Evolutionary conservation across 2,329 filamentous ascomycete genomes (phyloP), one percentile per base, ranked within the genome.

Genomic region (Malbranchea zuffiana): DNA sequence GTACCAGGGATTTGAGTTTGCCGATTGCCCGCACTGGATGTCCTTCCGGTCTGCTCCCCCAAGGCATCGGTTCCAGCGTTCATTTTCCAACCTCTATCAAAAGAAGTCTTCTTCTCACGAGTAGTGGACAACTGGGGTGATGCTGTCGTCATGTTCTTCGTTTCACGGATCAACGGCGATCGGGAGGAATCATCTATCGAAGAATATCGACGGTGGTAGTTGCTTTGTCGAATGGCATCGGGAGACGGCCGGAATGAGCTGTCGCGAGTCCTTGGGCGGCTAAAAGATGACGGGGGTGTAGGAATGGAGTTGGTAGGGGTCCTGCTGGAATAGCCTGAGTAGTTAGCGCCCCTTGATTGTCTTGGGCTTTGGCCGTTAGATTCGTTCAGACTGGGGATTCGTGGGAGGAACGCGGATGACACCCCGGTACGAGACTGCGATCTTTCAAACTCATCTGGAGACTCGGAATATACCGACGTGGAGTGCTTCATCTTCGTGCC

Each of bases 151-250:
- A 41, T 19, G 45, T 39, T 33, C 29, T 42, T 37, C 23, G 16
- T 39, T 21, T 32, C 44, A 11, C 33, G 19, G n/a, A 37, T 37
- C 8, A 40, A 40, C 3, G 53, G 50, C 21, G 52, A 50, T 18
- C 50, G 50, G 24, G 52, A 56, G 34, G 75, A 70, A 53, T 78
- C 80, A 48, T 92, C 85, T 32, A 83, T 85, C 2, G 84, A 90
- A 1, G 87, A 95, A 60, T 92, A 86, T 41, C 86, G 80, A 27
- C 86, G 75, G 26, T 81, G 83, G 55, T 93, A 84, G 50, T 90
- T 79, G 49, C 92, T 65, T 41, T 85, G 82, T 48, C 85, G 74
- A 26, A 92, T 72, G 7, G 82, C 88, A 24, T 84, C 83, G 40
- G 84, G 83, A 8, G 84, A 92, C 3, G 85, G 82, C 33, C 72